These are phyloP conservation scores for Eremomyces bilateralis DNA, from an alignment of 495 filamentous ascomycete species.

Conservation along the genomic window DNA sequence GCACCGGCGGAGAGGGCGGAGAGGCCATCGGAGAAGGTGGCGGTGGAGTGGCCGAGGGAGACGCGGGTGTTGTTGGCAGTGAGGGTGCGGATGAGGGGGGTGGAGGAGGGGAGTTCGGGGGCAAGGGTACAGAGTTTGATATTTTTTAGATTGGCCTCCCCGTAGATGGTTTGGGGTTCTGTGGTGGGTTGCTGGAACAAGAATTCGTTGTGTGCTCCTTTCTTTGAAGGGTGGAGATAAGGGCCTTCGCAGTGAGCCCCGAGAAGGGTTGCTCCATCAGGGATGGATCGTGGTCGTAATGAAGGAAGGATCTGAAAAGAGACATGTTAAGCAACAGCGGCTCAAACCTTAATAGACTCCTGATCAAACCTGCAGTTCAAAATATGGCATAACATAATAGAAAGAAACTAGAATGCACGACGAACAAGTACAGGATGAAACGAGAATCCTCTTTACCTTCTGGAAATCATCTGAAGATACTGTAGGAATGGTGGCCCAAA, in stretches of 20 bases:
- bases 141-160: constrained; percentile 8
- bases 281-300: constrained; percentile 13
- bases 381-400: constrained; percentile 1
- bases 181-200: constrained; percentile 15
- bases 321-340: no score
- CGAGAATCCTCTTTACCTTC: constrained; percentile 11
- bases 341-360: no score
- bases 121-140: constrained; percentile 21
- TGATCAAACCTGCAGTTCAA: not conserved
- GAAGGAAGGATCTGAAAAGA: constrained; percentile 21
- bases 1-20: constrained; percentile 15
- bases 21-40: constrained; percentile 16
- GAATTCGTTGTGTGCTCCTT: constrained; percentile 19
- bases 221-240: constrained; percentile 20
- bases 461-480: constrained; percentile 17
- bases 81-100: constrained; percentile 12
- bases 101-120: constrained; percentile 16
- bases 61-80: constrained; percentile 13
- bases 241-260: constrained; percentile 22
- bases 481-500: constrained; percentile 21
- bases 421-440: no score
- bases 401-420: no score
- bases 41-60: constrained; percentile 20
- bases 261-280: constrained; percentile 16
- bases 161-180: constrained; percentile 12